These are phyloP conservation scores for Podila clonocystis DNA, from an alignment of 192 early-diverging fungal genomes.

Conservation along the genomic window DNA sequence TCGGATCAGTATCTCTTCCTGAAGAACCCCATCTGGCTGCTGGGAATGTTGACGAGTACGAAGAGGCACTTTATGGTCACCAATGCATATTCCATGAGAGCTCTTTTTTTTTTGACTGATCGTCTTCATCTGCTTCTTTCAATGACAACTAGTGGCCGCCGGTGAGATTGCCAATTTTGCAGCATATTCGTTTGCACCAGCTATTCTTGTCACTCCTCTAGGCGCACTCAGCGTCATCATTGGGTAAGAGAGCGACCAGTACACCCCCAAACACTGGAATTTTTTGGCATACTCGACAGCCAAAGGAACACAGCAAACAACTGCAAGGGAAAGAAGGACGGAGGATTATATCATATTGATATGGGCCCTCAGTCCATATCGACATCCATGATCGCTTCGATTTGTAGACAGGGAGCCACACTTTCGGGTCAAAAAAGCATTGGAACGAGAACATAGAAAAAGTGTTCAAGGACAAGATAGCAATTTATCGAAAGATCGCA, in stretches of 20 bases:
- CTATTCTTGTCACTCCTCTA: constrained; percentile 94
- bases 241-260: constrained; percentile 57
- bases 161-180: constrained; percentile 95
- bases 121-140: not conserved
- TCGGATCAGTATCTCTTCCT: constrained; percentile 85
- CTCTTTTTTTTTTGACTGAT: not conserved
- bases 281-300: not conserved
- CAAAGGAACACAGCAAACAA: not conserved
- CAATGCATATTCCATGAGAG: not conserved
- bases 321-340: not conserved
- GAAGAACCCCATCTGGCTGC: constrained; percentile 91
- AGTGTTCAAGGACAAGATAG: too few species aligned
- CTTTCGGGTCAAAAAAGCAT: not conserved
- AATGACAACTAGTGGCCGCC: constrained; percentile 75
- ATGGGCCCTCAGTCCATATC: not conserved
- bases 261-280: too few species aligned
- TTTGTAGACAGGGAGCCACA: not conserved
- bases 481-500: too few species aligned
- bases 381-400: not conserved
- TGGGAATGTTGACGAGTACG: constrained; percentile 85
- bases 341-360: not conserved
- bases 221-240: constrained; percentile 92
- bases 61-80: not conserved
- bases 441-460: not conserved
- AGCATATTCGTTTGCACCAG: constrained; percentile 95